Conservation (phyloP, 2,329 filamentous ascomycete genomes). For the Emericellopsis atlantica region DNA sequence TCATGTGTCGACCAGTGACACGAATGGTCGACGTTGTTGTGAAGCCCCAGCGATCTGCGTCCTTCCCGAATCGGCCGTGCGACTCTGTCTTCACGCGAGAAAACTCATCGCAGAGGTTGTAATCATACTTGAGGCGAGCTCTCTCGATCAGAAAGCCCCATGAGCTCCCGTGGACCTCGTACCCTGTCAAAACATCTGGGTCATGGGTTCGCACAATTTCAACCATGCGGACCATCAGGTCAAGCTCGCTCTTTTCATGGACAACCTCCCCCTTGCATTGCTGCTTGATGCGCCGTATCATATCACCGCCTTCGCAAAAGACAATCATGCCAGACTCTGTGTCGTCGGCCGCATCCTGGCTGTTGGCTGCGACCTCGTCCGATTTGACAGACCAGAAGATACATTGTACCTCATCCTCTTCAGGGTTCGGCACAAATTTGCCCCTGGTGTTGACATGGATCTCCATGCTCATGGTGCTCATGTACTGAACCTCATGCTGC, state of each 20-base stretch:
- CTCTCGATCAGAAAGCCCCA: slow-evolving; percentile 96
- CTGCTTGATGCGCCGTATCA: slow-evolving; percentile 49
- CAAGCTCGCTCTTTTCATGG: slow-evolving; percentile 68
- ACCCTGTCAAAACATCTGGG: slow-evolving; percentile 87
- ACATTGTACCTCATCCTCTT: slow-evolving; percentile 76
- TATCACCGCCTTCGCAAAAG: slow-evolving; percentile 47
- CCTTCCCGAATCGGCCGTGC: slow-evolving; percentile 73
- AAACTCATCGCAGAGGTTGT: slow-evolving; percentile 81
- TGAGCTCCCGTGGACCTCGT: slow-evolving; percentile 83
- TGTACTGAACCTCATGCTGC: slow-evolving; percentile 77
- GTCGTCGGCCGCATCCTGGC: slow-evolving; percentile 26
- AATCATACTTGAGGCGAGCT: slow-evolving; percentile 74
- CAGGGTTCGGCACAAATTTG: slow-evolving; percentile 73
- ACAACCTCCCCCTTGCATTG: slow-evolving; percentile 53
- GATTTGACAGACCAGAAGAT: slow-evolving; percentile 86
- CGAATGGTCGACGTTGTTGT: slow-evolving; percentile 84
- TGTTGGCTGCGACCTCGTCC: slow-evolving; percentile 47
- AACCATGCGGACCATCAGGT: slow-evolving; percentile 74
- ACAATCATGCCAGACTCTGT: slow-evolving; percentile 60
- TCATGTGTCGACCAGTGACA: slow-evolving; percentile 89
- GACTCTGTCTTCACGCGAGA: slow-evolving; percentile 78
- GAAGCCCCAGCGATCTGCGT: slow-evolving; percentile 85
- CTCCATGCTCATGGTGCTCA: slow-evolving; percentile 94
- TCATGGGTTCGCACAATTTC: slow-evolving; percentile 75
- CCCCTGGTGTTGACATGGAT: slow-evolving; percentile 82